These are phyloP conservation scores for Melanopsichium pennsylvanicum DNA, from an alignment of 1,284 basidiomycete genomes.

Conservation along the genomic window DNA sequence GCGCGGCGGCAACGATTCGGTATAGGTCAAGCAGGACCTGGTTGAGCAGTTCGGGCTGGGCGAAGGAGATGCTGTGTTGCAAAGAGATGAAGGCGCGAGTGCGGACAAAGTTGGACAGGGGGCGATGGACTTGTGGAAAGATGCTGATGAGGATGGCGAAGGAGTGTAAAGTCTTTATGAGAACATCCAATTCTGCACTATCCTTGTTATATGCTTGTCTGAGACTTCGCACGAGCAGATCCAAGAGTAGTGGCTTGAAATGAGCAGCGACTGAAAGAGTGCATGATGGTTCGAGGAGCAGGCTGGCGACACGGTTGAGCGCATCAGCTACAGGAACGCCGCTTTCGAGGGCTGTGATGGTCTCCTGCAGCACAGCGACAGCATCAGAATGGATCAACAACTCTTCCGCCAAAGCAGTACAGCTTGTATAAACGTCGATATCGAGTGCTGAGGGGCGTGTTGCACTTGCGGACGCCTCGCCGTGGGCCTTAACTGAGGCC, in stretches of 20 bases:
- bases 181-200: slow-evolving; percentile 3
- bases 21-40: slow-evolving; percentile 32
- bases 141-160: slow-evolving; percentile 45
- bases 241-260: slow-evolving; percentile 60
- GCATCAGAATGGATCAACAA: slow-evolving; percentile 5
- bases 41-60: slow-evolving; percentile 12
- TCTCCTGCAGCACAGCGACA: not conserved
- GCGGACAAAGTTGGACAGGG: slow-evolving; percentile 31
- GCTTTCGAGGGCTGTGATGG: slow-evolving; percentile 6
- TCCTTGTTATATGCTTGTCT: slow-evolving; percentile 13
- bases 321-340: slow-evolving; percentile 12
- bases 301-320: slow-evolving; percentile 49
- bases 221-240: slow-evolving; percentile 58
- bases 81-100: slow-evolving; percentile 32
- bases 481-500: not conserved
- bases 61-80: slow-evolving; percentile 2
- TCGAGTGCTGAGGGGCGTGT: slow-evolving; percentile 22
- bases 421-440: slow-evolving; percentile 24
- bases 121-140: slow-evolving; percentile 51
- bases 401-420: slow-evolving; percentile 9
- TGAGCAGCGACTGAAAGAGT: slow-evolving; percentile 51
- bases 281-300: slow-evolving; percentile 55
- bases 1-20: slow-evolving; percentile 19
- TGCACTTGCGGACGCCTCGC: not conserved
- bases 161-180: slow-evolving; percentile 17